Evolutionary conservation across 805 yeast genomes (phyloP), one percentile per base, ranked within the genome.

Genomic region (Ogataea nitratoaversa): DNA sequence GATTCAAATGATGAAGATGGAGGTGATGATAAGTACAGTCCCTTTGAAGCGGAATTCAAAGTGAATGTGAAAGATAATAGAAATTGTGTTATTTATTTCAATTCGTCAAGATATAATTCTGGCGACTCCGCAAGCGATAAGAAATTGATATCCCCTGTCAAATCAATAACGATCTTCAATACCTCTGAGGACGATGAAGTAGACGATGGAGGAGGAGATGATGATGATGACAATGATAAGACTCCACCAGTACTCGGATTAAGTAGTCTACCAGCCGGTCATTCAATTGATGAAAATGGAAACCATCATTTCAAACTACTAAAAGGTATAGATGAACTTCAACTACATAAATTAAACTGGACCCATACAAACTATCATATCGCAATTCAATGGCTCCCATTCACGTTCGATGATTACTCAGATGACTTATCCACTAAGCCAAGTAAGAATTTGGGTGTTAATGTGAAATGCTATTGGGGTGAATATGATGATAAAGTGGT

Each of bases 381-480:
- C 32, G 84, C 82, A 2, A 50, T 87, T 36, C 84, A 84, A 54
- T 87, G 95, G 95, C 66, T 83, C 25, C 95, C 95, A 4, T 71
- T 71, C 38, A 64, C 74, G 51, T 63, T 72, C 12, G 69, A 70
- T 22, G 78, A 69, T 32, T 63, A 56, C 29, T n/a, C n/a, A n/a
- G 65, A 61, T 18, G 60, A 51, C 22, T 62, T 54, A 13, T 60
- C 59, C n/a, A 61, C 47, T 24, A 42, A 37, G 3, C 32, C 36
- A 17, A 19, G 28, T 5, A 37, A 28, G 13, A 57, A 65, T 41
- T 60, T 87, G 36, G 82, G 79, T 8, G 71, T 88, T 1, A 59
- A 66, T 7, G 71, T 88, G 8, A 68, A 74, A 19, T 89, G 96
- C 56, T 78, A 67, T 53, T 89, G 91, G 90, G 84, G 87, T 8